A percentile compares a stretch with the other conserved stretches of the same genome.
phyloP scores from a whole-genome alignment of 2,329 filamentous ascomycete species.

The Diaporthe sp. region DNA sequence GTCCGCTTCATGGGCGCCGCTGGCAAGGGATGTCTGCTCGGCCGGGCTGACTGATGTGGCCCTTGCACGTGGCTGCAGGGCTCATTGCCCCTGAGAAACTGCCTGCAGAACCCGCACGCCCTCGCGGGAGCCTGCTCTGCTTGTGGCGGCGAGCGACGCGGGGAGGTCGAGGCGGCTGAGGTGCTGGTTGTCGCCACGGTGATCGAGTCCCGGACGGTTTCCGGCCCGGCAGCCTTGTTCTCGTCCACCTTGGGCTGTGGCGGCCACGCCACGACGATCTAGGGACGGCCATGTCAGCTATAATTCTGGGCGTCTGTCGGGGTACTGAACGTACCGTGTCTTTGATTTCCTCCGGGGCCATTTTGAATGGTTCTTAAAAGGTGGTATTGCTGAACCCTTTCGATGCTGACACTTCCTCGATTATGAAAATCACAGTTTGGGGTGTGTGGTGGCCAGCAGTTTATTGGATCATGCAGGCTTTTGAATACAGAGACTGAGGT shows the following conservation, averaged over 20 bases:
- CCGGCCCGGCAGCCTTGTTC: neutral
- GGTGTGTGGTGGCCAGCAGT: neutral
- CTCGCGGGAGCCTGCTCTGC: neutral
- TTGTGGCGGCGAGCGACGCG: neutral
- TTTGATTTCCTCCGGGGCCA: neutral
- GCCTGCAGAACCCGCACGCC: conserved; percentile 19
- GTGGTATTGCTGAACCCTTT: neutral
- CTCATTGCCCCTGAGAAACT: neutral
- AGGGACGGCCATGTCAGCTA: neutral
- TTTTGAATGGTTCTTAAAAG: neutral
- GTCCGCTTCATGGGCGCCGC: neutral
- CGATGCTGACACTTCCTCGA: neutral
- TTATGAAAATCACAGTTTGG: neutral
- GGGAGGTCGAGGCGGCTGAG: neutral
- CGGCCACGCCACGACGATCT: neutral
- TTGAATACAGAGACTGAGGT: neutral
- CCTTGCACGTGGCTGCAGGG: neutral
- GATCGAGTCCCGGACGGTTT: too few species aligned
- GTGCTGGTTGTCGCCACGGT: neutral
- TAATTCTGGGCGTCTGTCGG: neutral
- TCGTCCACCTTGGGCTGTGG: neutral
- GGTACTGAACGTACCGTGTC: conserved; percentile 1
- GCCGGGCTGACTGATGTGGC: neutral
- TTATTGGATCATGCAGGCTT: neutral
- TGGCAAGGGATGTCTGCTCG: neutral